Base-by-base conservation (phyloP, 2,329 filamentous ascomycete species). In the Paecilomyces formosus region DNA sequence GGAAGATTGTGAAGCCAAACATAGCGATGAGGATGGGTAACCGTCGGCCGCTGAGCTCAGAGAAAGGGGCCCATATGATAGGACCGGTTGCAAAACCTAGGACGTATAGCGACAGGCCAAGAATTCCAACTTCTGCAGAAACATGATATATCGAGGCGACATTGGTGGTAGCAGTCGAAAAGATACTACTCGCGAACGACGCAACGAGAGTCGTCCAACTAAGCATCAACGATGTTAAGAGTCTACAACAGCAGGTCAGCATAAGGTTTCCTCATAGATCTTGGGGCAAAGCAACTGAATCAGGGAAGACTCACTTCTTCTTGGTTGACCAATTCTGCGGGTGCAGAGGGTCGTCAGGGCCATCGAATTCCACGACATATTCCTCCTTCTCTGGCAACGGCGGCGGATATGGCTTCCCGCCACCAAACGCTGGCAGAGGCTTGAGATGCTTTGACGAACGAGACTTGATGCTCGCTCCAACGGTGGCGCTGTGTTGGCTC, bases 301-400 rank as follows among this genome's bases (percentile, higher is more conserved):
- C 4, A 26, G 31, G 11, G 11, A 30, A 13, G 2, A 79, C 81
- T 68, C 73, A 85, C 85, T 96, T 96, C 78, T 89, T 92, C 69
- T 78, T 83, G 57, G 89, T 68, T 0, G 88, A 82, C 92, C 92
- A 96, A 71, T 96, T 96, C 76, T 93, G 89, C 1, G 90, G 88
- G 73, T 96, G 91, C 60, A 92, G 69, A 2, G 91, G 91, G 67
- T 96, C 92, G 63, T 92, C 82, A 1, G 85, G 87, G 0, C 91
- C 92, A 65, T 92, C 88, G 68, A 96, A 96, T 72, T 91, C 83
- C 12, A 85, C 82, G 1, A 85, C 82, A 67, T 85, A 86, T 59
- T 84, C 81, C 65, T 85, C 82, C 61, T 76, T 74, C n/a, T 78
- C 79, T 7, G 82, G 82, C 15, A 85, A 67, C 0, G 72, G 74